phyloP scores from a whole-genome alignment of 257 asterid species.

The Nemophila menziesii region DNA sequence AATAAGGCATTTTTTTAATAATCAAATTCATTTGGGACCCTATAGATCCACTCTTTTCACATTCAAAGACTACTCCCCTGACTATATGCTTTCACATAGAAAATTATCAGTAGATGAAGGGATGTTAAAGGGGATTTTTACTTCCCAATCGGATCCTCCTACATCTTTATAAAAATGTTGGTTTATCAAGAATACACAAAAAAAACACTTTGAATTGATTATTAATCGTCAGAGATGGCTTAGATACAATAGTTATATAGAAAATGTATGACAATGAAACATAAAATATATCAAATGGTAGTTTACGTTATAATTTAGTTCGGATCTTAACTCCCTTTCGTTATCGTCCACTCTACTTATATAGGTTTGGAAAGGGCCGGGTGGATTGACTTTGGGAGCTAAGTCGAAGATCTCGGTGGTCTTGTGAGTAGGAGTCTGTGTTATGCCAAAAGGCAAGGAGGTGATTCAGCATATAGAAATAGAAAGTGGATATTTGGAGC shows the following conservation, averaged over 20 bases:
- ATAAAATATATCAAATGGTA: constrained; percentile 1
- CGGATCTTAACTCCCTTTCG: constrained; percentile 4
- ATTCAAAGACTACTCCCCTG: too few species aligned
- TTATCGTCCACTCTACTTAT: constrained; percentile 8
- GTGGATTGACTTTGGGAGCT: constrained; percentile 11
- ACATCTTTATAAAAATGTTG: too few species aligned
- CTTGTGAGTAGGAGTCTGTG: not conserved
- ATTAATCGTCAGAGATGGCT: too few species aligned
- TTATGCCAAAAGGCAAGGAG: not conserved
- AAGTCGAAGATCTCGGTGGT: constrained; percentile 8
- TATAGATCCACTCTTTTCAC: too few species aligned
- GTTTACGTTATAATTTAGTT: constrained; percentile 3
- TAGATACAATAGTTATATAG: too few species aligned
- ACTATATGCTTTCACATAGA: too few species aligned
- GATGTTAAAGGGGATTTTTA: not conserved
- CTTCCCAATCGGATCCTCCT: not conserved
- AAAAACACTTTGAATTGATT: too few species aligned
- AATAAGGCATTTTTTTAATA: too few species aligned
- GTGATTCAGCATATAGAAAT: not conserved
- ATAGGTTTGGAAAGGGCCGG: not conserved
- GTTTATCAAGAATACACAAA: not conserved
- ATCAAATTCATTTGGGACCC: too few species aligned
- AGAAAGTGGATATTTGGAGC: too few species aligned
- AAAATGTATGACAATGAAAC: too few species aligned
- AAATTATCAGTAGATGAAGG: too few species aligned